Evolutionary conservation across 768 basidiomycete species (phyloP), one percentile per base, ranked within the genome.

Genomic region (Sporobolomyces roseus): DNA sequence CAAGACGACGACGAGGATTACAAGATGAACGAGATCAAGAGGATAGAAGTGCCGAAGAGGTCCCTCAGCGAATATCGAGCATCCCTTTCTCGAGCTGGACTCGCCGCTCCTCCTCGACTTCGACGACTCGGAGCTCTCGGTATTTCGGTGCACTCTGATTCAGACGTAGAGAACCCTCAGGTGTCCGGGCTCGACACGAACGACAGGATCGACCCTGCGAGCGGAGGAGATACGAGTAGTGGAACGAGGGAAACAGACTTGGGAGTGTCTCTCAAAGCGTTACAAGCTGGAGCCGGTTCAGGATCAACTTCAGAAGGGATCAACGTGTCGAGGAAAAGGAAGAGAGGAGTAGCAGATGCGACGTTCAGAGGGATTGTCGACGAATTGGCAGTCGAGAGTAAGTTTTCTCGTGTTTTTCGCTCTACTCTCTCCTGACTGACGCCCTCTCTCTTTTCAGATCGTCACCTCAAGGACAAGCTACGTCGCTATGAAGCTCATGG

Each of bases 51-150:
- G 4, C 25, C 59, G 19, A 27, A n/a, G 8, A 33, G 59, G 29
- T 32, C 59, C 25, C 13, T 46, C 5, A 60, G 32, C 59, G 65
- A 41, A 29, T 45, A n/a, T 14, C 29, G 48, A 12, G 65, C 56
- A 21, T 41, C 48, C 9, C 52, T 54, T 2, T 55, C 52, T 36
- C 51, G 66, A 13, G 46, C 53, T 19, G 54, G 45, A 8, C 33
- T 54, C 43, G 52, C 51, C 29, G 35, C 56, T 33, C 23, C 55
- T 41, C 33, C 67, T 3, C 48, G 16, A 25, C 53, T 68, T 6
- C 63, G 67, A 3, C 63, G 71, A 21, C 14, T 72, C 23, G 71
- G 71, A 14, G 71, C 71, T 0, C 66, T 72, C 33, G 71, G 67
- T 10, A 72, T 72, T 52, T 65, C 63, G 1, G 71, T 72, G 8